Conservation (phyloP, 306 rosid genomes). For the Adenanthera pavonina region DNA sequence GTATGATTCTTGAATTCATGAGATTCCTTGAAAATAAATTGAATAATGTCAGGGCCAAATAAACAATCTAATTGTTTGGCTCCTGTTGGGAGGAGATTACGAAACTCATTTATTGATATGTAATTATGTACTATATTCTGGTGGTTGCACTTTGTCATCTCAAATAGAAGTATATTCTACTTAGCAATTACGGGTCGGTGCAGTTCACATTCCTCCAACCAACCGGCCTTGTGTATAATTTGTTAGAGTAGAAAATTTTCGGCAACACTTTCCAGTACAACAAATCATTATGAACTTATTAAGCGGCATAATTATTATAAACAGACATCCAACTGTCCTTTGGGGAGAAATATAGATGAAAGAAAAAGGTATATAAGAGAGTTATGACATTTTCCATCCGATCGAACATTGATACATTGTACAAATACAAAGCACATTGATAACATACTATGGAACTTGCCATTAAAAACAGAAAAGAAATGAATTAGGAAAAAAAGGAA, state of each 20-base stretch:
- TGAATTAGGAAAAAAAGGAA: neutral
- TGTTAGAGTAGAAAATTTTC: constrained; percentile 6
- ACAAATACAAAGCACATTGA: constrained; percentile 31
- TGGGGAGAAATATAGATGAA: constrained; percentile 17
- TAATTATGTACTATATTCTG: constrained; percentile 4
- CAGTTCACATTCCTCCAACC: constrained; percentile 25
- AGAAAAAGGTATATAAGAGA: constrained; percentile 17
- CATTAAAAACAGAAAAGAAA: constrained; percentile 2
- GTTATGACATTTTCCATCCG: constrained; percentile 29
- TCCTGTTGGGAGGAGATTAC: neutral
- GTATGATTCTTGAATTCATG: neutral
- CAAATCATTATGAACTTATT: neutral
- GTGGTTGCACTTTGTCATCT: constrained; percentile 15
- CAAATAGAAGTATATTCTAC: constrained; percentile 15
- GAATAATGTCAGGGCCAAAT: constrained; percentile 34
- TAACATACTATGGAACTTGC: constrained; percentile 36
- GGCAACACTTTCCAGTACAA: neutral
- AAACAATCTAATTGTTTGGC: constrained; percentile 10
- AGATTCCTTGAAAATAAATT: constrained; percentile 36
- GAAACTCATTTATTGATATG: neutral
- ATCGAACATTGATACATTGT: constrained; percentile 23
- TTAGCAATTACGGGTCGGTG: neutral
- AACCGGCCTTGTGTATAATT: constrained; percentile 18
- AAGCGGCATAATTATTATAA: neutral
- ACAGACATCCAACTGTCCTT: neutral